Evolutionary conservation across 2,329 filamentous ascomycete genomes (phyloP), one percentile per base, ranked within the genome.

Genomic region (Sporothrix humicola): DNA sequence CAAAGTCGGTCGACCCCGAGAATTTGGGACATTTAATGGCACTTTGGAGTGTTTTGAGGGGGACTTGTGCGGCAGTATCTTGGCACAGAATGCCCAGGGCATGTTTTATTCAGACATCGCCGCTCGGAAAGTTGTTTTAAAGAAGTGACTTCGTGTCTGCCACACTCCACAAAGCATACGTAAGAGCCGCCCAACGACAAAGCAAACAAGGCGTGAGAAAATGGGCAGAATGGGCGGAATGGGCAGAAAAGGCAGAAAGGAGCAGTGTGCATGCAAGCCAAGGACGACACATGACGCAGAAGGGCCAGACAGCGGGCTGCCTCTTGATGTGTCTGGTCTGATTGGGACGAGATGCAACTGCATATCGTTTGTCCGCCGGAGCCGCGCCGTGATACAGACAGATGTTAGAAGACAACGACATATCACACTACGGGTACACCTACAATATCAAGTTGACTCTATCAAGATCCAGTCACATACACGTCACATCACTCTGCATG

Each of bases 141-240:
- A 37, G 31, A 37, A 37, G n/a, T 42, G 26, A 4, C 13, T 3
- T 61, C 58, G 52, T 26, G 65, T 37, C 65, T 52, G 65, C 63
- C 46, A 68, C 48, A 50, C 46, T n/a, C 65, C 48, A 52, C 48
- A 52, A 31, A 52, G 65, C 65, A 37, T 68, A 68, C 65, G 65
- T 52, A 68, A 68, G 65, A 52, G 65, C 46, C 7, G 46, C 65
- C 31, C 65, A 50, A 50, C 46, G 4, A 31, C 4, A 23, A 13
- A 68, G 23, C 7, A 12, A 31, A 31, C 15, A 8, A 15, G 63
- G 9, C 3, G 17, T 46, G 31, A 37, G 31, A 37, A 37, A 37
- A 37, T 37, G 31, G 31, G 31, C 13, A 46, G 44, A 52, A 7
- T 50, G 20, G 63, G 17, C 46, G 9, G 44, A 52, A 7, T 50